Conservation (phyloP, 768 basidiomycete genomes). For the Hygrocybe coccinea region DNA sequence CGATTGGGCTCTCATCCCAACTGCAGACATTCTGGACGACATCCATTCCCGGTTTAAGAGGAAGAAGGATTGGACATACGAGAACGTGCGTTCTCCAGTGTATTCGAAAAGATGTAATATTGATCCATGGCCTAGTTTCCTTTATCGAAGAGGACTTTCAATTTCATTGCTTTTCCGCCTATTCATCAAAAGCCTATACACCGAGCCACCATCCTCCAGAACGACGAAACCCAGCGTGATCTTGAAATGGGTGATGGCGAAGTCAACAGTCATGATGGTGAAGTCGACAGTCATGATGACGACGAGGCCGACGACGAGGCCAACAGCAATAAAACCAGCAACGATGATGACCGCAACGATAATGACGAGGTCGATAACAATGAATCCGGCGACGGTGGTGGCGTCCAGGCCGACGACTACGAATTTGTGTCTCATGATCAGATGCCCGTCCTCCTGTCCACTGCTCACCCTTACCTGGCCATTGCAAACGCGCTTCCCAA, state of each 20-base stretch:
- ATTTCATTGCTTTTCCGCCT: constrained; percentile 1
- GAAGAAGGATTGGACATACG: neutral
- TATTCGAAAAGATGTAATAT: neutral
- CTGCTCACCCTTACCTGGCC: constrained; percentile 2
- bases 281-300: neutral
- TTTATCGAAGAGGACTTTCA: neutral
- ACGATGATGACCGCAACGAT: too few relatives aligned
- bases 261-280: too few relatives aligned
- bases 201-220: neutral
- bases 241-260: too few relatives aligned
- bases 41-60: neutral
- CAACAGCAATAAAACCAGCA: neutral
- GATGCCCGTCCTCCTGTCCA: neutral
- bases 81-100: constrained; percentile 3
- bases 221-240: neutral
- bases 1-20: constrained; percentile 2
- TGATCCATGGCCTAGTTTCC: neutral
- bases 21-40: neutral
- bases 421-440: neutral
- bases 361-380: too few relatives aligned
- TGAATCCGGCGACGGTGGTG: too few relatives aligned
- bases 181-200: constrained; percentile 5
- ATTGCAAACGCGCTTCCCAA: constrained; percentile 4
- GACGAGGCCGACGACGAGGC: neutral
- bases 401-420: constrained; percentile 3